These are phyloP conservation scores for Lachnellula cervina DNA, from an alignment of 2,329 filamentous ascomycete species.

Conservation along the genomic window DNA sequence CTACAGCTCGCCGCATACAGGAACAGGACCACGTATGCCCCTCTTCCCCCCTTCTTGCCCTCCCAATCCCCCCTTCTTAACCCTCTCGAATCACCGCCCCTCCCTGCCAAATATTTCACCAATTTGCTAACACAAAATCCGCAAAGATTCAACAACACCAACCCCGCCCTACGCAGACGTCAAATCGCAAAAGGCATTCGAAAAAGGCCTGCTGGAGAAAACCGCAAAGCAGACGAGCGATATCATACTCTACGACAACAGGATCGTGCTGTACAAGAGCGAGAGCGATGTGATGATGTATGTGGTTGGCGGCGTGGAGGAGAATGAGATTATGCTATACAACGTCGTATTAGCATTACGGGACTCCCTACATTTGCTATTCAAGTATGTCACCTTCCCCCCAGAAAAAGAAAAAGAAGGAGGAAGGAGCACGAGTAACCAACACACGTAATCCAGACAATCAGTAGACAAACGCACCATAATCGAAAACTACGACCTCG, in stretches of 20 bases:
- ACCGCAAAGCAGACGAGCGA: conserved; percentile 93
- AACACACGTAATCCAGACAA: conserved; percentile 59
- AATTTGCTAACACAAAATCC: conserved; percentile 1
- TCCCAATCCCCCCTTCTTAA: background rate
- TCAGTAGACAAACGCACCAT: conserved; percentile 96
- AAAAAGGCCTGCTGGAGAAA: conserved; percentile 93
- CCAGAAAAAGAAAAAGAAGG: too few species aligned
- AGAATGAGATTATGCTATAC: conserved; percentile 96
- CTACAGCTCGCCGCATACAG: conserved; percentile 66
- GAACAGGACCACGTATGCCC: conserved; percentile 31
- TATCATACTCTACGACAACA: conserved; percentile 96
- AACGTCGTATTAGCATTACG: conserved; percentile 88
- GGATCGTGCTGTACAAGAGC: conserved; percentile 95
- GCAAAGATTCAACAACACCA: conserved; percentile 41
- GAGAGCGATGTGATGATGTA: conserved; percentile 97
- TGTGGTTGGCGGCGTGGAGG: conserved; percentile 82
- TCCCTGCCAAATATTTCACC: conserved; percentile 28
- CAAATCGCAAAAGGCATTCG: conserved; percentile 93
- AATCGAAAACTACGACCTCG: conserved; percentile 96
- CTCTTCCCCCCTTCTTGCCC: conserved; percentile 26
- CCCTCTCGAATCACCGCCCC: conserved; percentile 28
- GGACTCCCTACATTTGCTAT: conserved; percentile 82
- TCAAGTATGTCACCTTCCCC: conserved; percentile 73
- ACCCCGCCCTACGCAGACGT: conserved; percentile 75
- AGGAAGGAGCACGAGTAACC: conserved; percentile 1